Evolutionary conservation across 371 early-diverging fungal species (phyloP), one percentile per base, ranked within the genome.

Genomic region (Syncephalastrum sp.): DNA sequence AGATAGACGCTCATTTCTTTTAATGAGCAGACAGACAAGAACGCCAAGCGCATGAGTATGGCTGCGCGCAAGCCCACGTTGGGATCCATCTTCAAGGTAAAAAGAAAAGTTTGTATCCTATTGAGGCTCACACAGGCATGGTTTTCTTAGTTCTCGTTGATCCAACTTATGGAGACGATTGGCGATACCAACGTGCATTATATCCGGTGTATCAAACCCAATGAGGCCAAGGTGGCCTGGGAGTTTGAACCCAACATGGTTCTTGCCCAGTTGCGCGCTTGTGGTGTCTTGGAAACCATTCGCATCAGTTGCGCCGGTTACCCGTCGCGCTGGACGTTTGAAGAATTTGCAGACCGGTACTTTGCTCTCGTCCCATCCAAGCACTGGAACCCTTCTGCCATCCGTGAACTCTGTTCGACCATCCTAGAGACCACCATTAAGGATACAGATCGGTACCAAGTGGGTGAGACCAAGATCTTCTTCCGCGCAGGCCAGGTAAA

Each of bases 241-340:
- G 75, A 69, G 42, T 95, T 98, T 64, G 97, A 99, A 58, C 87
- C 94, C 17, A 86, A 83, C 24, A 90, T 96, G 87, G 97, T 99
- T 6, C 79, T 99, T 2, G 76, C 91, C 24, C 99, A 99, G 74
- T 72, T 99, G 45, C 88, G 96, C 52, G 99, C 99, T 23, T 99
- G 99, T 81, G 99, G 99, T 85, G 99, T 99, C 14, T 72, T 99
- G 21, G 99, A 99, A 77, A 99, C 99, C 4, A 99, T 99, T 63
- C 89, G 97, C 42, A 99, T 99, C 72, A 91, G 92, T 68, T 93
- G 98, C 68, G 95, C 94, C 27, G 99, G 99, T n/a, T 99, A 98
- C 72, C 99, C 99, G 13, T 86, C 92, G 3, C 85, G 98, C 25
- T 88, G 94, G 82, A 83, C 87, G n/a, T 96, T 92, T 75, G 81